A percentile compares a stretch with the other conserved stretches of the same genome.
These are phyloP conservation scores for Neofusicoccum sp. DNA, from an alignment of 2,329 filamentous ascomycete species.

Conservation along the genomic window DNA sequence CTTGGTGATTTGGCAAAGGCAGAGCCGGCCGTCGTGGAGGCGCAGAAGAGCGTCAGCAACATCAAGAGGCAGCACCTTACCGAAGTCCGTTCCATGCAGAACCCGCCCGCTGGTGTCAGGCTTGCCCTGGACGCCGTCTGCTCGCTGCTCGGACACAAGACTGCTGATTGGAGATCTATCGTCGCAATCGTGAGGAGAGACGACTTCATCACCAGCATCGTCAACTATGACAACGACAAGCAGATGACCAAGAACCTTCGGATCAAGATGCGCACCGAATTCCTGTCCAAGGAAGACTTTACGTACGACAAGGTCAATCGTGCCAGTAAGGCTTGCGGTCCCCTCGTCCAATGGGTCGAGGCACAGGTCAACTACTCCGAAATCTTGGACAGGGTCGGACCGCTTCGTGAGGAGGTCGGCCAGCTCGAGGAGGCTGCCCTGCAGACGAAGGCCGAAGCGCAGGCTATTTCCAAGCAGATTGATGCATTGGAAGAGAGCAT, in stretches of 20 bases:
- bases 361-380: conserved; percentile 98
- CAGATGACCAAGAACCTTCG: conserved; percentile 86
- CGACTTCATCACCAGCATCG: conserved; percentile 96
- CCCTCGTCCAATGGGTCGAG: conserved; percentile 93
- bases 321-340: conserved; percentile 94
- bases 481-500: conserved; percentile 83
- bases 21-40: conserved; percentile 88
- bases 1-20: conserved; percentile 83
- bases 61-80: conserved; percentile 97
- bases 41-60: conserved; percentile 94
- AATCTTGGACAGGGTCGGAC: conserved; percentile 90
- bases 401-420: conserved; percentile 83
- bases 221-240: conserved; percentile 92
- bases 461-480: conserved; percentile 87
- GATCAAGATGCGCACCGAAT: conserved; percentile 88
- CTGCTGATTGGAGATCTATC: conserved; percentile 82
- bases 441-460: conserved; percentile 89
- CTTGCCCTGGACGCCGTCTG: conserved; percentile 95
- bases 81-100: conserved; percentile 95
- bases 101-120: conserved; percentile 85
- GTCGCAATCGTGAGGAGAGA: conserved; percentile 85
- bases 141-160: conserved; percentile 86
- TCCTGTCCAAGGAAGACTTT: conserved; percentile 89
- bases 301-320: conserved; percentile 95
- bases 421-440: conserved; percentile 84